Evolutionary conservation across 2,329 filamentous ascomycete species (phyloP).

Genomic region (Cladosporium sphaerospermum): DNA sequence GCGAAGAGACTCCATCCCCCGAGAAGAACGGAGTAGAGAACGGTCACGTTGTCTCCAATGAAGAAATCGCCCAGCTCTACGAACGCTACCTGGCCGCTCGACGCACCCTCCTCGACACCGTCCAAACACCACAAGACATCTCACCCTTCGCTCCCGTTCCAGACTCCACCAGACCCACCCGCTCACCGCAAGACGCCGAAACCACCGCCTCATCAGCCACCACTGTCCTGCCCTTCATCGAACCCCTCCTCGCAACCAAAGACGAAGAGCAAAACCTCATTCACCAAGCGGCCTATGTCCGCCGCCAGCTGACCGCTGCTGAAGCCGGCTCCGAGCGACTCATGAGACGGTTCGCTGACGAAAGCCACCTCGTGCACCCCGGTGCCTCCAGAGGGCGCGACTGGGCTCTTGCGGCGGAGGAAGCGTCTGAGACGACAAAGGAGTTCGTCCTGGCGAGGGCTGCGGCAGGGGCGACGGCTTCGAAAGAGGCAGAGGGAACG

Average conservation of each 20-base stretch:
- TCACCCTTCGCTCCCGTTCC: background rate
- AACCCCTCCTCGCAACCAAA: conserved; percentile 16
- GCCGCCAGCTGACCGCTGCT: conserved; percentile 22
- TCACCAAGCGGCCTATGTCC: conserved; percentile 20
- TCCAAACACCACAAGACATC: conserved; percentile 9
- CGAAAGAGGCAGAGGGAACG: conserved; percentile 14
- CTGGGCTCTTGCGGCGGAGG: conserved; percentile 21
- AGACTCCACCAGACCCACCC: background rate
- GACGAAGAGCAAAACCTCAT: conserved; percentile 21
- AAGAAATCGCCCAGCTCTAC: conserved; percentile 24
- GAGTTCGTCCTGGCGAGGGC: conserved; percentile 16
- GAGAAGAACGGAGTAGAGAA: background rate
- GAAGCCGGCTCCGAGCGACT: conserved; percentile 22
- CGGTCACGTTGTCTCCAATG: background rate
- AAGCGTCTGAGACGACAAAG: conserved; percentile 15
- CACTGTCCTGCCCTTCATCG: conserved; percentile 23
- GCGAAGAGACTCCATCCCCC: background rate
- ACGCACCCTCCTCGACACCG: conserved; percentile 19
- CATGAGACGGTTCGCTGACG: conserved; percentile 26
- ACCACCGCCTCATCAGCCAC: conserved; percentile 12
- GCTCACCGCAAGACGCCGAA: background rate
- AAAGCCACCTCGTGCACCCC: conserved; percentile 30
- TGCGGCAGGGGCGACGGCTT: conserved; percentile 15
- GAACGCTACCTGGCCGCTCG: conserved; percentile 24
- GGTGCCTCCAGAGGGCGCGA: conserved; percentile 21